phyloP scores from a whole-genome alignment of 805 yeast species.

The Starmerella geochares region DNA sequence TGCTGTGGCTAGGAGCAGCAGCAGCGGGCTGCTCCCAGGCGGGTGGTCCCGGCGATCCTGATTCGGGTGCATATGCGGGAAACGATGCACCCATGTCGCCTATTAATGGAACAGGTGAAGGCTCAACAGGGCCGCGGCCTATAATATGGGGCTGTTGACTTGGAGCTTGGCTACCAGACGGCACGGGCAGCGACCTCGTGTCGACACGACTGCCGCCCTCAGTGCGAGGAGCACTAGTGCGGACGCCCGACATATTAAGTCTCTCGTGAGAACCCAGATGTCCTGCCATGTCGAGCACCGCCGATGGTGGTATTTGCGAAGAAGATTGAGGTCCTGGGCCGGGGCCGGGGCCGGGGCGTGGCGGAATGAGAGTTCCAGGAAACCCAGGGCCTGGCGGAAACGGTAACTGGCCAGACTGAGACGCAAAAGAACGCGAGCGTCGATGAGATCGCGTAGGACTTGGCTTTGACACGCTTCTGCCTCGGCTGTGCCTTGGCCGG shows the following conservation, averaged over 20 bases:
- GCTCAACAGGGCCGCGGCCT: not conserved
- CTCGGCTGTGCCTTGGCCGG: not conserved
- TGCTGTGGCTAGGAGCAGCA: not conserved
- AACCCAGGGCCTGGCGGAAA: not conserved
- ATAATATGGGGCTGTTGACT: too few relatives aligned
- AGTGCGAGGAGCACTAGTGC: too few relatives aligned
- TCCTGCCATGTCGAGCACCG: not conserved
- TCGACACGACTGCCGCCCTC: too few relatives aligned
- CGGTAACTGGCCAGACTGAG: not conserved
- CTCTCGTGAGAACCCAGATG: too few relatives aligned
- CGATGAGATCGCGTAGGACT: not conserved
- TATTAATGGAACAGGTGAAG: not conserved
- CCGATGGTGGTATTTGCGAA: not conserved
- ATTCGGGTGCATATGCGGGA: not conserved
- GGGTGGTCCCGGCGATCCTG: not conserved
- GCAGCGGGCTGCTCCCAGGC: not conserved
- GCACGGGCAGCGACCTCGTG: too few relatives aligned
- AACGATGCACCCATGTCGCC: not conserved
- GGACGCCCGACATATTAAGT: too few relatives aligned
- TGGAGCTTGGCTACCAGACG: too few relatives aligned
- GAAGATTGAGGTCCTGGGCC: not conserved
- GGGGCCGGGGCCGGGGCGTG: not conserved
- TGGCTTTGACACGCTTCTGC: not conserved
- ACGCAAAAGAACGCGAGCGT: not conserved
- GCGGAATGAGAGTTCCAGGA: not conserved